Evolutionary conservation across 192 early-diverging fungal species (phyloP), one percentile per base, ranked within the genome.

Genomic region (Backusella sp.): DNA sequence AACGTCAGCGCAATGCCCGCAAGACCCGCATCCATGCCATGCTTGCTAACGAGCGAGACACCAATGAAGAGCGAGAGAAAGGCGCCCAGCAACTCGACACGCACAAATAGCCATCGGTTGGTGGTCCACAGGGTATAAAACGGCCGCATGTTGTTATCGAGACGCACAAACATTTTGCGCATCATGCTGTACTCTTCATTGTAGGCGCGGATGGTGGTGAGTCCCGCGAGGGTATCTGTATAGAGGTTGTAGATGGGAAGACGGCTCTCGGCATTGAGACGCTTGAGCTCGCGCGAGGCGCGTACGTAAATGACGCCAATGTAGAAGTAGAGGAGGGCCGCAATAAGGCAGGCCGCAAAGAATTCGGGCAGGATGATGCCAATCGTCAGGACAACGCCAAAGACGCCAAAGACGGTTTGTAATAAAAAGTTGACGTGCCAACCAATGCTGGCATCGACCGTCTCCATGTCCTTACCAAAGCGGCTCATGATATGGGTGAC

Each of bases 1-100:
- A 96, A 96, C 21, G 92, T 90, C 59, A 98, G 85, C 35, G 86
- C 81, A 37, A 97, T 87, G 35, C 93, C 96, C 2, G 94, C 94
- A 82, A 94, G 84, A 0, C 96, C 95, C 1, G 96, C 92, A 72
- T 93, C 91, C 21, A 96, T 85, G 21, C 79, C 73, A 4, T 79
- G 73, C 39, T 84, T 80, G n/a, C 77, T 53, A 12, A 96, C 53
- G 30, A 96, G 86, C 23, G 92, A 84, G 3, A 95, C 35, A 3
- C 90, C 89, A 11, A 92, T 62, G 67, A 76, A 66, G 21, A 83
- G 26, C 19, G 72, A 66, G 6, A 79, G 23, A 5, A 65, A 35
- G 0, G 78, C 69, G 19, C 77, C 81, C 11, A 82, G 37, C 6
- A 76, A 26, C 56, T 81, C 80, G 6, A 77, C 80, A 26, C 80